Base-by-base conservation (phyloP, 208 protist species). In the Trypanosomatidae sp. region DNA sequence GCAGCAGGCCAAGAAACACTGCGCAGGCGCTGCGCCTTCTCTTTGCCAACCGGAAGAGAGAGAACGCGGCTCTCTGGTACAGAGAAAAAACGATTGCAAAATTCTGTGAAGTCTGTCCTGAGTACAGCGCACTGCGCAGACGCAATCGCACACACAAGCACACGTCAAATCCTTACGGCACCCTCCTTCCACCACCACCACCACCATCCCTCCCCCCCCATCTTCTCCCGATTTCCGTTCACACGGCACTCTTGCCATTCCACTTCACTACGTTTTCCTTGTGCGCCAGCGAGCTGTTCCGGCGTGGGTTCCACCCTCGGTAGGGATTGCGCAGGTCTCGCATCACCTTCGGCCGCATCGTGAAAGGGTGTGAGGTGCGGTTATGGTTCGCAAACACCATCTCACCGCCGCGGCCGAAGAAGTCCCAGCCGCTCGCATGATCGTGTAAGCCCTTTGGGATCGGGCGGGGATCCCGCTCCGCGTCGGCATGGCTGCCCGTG, bases 301-400 rank as follows among this genome's bases (percentile, higher is more conserved):
- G 80, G 41, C 76, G 70, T 39, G 83, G 86, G 71, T 74, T 91
- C 91, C 93, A 97, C 12, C 90, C 82, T 25, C 93, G 85, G 74
- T 92, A 92, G 39, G 93, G 91, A 68, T 97, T 83, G 36, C 80
- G 79, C 13, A 89, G 64, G 5, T 82, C 67, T 2, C 91, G 93
- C 93, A 97, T 97, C 47, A 92, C 71, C 80, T 97, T 97, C 12
- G 93, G 93, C 55, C 80, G 86, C 84, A 93, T 91, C 41, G 82
- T 85, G 62, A 93, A 82, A 2, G 85, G 86, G 69, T 95, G 84
- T 22, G 91, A 75, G 0, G 79, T 92, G 41, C 83, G 71, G 39
- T 70, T 80, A 75, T 85, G 83, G 69, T 95, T 95, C 46, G 56
- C 15, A 55, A 95, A 97, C 39, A 92, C 87, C 93, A 94, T 95